phyloP scores from a whole-genome alignment of 345 rosid species.

The Eucalyptus victrix region DNA sequence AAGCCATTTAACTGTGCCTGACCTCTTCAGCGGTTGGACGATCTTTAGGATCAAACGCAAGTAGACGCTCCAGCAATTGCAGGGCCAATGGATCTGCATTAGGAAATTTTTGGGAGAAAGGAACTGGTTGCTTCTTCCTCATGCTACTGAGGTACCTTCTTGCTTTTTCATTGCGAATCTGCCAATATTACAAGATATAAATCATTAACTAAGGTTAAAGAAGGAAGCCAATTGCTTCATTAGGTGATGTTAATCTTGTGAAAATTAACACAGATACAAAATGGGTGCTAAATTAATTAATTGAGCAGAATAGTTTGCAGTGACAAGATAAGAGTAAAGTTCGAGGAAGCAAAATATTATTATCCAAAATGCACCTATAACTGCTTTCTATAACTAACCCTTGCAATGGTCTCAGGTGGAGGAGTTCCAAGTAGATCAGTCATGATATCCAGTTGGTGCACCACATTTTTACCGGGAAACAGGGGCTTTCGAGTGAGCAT shows the following conservation, averaged over 20 bases:
- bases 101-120: constrained; percentile 77
- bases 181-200: constrained; percentile 3
- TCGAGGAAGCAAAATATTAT: neutral
- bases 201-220: neutral
- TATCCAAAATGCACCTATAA: neutral
- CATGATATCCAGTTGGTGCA: constrained; percentile 44
- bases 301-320: neutral
- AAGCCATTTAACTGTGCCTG: neutral
- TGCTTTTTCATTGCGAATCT: constrained; percentile 98
- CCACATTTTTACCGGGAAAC: constrained; percentile 47
- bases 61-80: constrained; percentile 54
- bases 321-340: neutral
- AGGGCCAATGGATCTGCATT: constrained; percentile 77
- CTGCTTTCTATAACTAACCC: constrained; percentile 31
- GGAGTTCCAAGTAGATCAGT: constrained; percentile 48
- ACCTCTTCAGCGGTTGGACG: constrained; percentile 93
- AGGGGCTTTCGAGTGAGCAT: constrained; percentile 39
- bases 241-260: neutral
- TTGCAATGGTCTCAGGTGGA: constrained; percentile 21
- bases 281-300: neutral
- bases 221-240: neutral
- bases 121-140: constrained; percentile 80
- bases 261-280: neutral
- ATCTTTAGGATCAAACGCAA: constrained; percentile 98
- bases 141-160: constrained; percentile 92